phyloP scores from a whole-genome alignment of 495 filamentous ascomycete species.

The Penicillium flavigenum region DNA sequence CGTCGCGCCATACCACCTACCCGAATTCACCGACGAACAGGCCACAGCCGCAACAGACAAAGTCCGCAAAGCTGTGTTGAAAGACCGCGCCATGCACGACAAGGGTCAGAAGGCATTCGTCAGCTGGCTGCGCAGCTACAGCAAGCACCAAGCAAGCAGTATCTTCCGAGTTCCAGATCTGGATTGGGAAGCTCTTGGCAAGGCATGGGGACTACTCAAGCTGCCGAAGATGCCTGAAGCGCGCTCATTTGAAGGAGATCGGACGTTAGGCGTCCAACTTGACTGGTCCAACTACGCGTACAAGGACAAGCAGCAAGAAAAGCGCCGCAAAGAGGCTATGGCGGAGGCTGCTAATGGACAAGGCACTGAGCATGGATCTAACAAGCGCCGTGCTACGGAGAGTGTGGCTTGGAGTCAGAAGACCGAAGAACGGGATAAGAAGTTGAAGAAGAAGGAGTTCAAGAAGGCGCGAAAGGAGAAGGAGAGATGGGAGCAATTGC shows the following conservation, averaged over 20 bases:
- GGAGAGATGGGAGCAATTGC: slow-evolving; percentile 66
- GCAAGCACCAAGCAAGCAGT: slow-evolving; percentile 83
- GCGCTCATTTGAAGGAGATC: slow-evolving; percentile 63
- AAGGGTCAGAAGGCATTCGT: slow-evolving; percentile 89
- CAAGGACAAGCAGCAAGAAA: slow-evolving; percentile 75
- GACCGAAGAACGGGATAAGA: slow-evolving; percentile 64
- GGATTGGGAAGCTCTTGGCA: slow-evolving; percentile 78
- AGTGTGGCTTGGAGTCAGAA: slow-evolving; percentile 83
- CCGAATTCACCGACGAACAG: slow-evolving; percentile 55
- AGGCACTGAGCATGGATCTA: slow-evolving; percentile 29
- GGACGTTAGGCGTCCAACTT: slow-evolving; percentile 58
- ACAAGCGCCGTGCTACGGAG: slow-evolving; percentile 47
- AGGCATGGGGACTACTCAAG: slow-evolving; percentile 78
- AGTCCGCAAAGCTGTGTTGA: slow-evolving; percentile 60
- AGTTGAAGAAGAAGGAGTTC: slow-evolving; percentile 67
- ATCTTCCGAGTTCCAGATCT: slow-evolving; percentile 85
- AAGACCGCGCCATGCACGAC: slow-evolving; percentile 82
- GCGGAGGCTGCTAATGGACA: slow-evolving; percentile 39
- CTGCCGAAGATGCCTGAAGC: slow-evolving; percentile 95
- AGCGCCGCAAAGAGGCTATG: slow-evolving; percentile 59
- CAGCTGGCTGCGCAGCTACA: slow-evolving; percentile 86
- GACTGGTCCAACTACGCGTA: slow-evolving; percentile 67
- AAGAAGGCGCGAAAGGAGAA: slow-evolving; percentile 71
- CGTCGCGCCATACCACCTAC: slow-evolving; percentile 58
- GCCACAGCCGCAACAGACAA: slow-evolving; percentile 49